A percentile compares a stretch with the other conserved stretches of the same genome.
Evolutionary conservation across 2,329 filamentous ascomycete species (phyloP).

Genomic region (Sarocladium strictum): DNA sequence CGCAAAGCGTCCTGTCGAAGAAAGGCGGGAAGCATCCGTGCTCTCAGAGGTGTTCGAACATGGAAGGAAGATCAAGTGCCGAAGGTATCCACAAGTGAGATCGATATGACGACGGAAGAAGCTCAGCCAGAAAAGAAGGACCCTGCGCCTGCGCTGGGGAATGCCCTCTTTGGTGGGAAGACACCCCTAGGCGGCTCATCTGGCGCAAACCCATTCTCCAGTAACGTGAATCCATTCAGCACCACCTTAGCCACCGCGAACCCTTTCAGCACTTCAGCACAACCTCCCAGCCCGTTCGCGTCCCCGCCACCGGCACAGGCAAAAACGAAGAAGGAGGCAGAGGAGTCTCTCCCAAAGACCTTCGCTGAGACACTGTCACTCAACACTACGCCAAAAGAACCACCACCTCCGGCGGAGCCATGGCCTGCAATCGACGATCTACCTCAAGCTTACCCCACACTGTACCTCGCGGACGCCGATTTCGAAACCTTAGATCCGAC

Average conservation of each 20-base stretch:
- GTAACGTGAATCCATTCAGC: slow-evolving; percentile 43
- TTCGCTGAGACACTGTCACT: slow-evolving; percentile 74
- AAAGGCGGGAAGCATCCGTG: slow-evolving; percentile 76
- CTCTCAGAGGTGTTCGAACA: slow-evolving; percentile 61
- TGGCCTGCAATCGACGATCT: slow-evolving; percentile 67
- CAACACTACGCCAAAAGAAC: slow-evolving; percentile 43
- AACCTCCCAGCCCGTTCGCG: slow-evolving; percentile 22
- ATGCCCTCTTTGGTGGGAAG: slow-evolving; percentile 58
- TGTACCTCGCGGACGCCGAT: slow-evolving; percentile 81
- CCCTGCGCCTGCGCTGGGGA: slow-evolving; percentile 48
- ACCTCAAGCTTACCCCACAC: slow-evolving; percentile 66
- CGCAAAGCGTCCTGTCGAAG: slow-evolving; percentile 71
- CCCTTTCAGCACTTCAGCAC: slow-evolving; percentile 22
- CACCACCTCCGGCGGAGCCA: slow-evolving; percentile 49
- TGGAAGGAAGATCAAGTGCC: slow-evolving; percentile 30
- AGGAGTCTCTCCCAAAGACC: slow-evolving; percentile 44
- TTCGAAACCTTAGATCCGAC: slow-evolving; percentile 75
- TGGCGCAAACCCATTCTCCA: slow-evolving; percentile 55
- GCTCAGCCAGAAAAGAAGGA: slow-evolving; percentile 28
- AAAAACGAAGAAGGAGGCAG: slow-evolving; percentile 19
- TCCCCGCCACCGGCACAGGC: slow-evolving; percentile 26
- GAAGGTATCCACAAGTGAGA: slow-evolving; percentile 19
- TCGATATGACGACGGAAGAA: slow-evolving; percentile 24
- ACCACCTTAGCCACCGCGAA: slow-evolving; percentile 21
- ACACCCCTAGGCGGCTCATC: slow-evolving; percentile 20